Base-by-base conservation (phyloP, 2,329 filamentous ascomycete genomes). In the Saccharata proteae region DNA sequence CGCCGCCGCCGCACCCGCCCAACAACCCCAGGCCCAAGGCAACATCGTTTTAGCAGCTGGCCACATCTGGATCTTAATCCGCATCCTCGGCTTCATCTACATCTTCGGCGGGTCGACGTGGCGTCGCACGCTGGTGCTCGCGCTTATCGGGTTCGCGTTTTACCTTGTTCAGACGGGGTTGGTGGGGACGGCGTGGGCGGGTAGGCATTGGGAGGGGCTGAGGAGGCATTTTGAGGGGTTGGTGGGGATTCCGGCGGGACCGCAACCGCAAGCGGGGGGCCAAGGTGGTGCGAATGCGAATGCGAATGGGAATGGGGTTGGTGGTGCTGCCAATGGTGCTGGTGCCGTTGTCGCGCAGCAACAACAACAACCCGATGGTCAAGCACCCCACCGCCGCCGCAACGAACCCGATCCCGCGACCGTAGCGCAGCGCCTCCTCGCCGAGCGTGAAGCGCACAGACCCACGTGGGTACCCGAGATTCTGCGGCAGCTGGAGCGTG, bases 1-100 rank as follows among this genome's bases (percentile, higher is more conserved):
- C 10, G 26, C 25, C 29, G 11, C 12, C 12, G 24, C 24, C 6
- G 24, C 24, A 16, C 24, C 16, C 8, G 23, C 23, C 16, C 23
- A 25, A 4, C 12, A 14, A 5, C 23, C 23, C 6, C 23, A 13
- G 12, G 31, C 16, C 5, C 26, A 15, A 17, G 16, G 21, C 15
- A 25, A 20, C 19, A 5, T 8, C 26, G 22, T 19, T 19, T n/a
- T 17, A 16, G 11, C 21, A 47, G 60, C 61, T 12, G 37, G 55
- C 27, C 57, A 61, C 7, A 43, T 62, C 21, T 74, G 69, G 69
- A 54, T 72, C 3, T 62, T 71, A 14, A 47, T 69, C 16, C 60
- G 69, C 3, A 47, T 74, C 23, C 62, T 67, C 38, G 62, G 70
- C 33, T 68, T 72, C 44, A 61, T 62, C 32, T 72, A 69, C 43